Base-by-base conservation (phyloP, 768 basidiomycete species). In the Calvatia gigantea region DNA sequence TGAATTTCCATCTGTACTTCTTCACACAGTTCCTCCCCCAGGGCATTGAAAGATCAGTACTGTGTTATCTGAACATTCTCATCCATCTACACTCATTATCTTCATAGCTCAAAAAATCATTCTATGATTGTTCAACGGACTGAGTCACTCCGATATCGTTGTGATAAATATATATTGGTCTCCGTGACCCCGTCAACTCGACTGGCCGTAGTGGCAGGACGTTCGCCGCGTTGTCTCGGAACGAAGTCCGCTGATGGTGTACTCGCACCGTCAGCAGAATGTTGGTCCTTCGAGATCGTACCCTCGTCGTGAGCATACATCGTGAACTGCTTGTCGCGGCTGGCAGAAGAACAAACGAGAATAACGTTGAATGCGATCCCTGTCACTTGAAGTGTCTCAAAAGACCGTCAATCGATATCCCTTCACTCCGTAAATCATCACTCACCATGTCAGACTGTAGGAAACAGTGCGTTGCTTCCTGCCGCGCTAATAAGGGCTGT, bases 291-390 rank as follows among this genome's bases (percentile, higher is more conserved):
- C 2, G 25, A 11, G 8, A 12, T 42, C 41, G 41, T 12, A 17
- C 41, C 11, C 23, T 42, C 41, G 19, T 42, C 25, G 1, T 42
- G 41, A 21, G 48, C 54, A 28, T 41, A 56, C 17, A 42, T 14
- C 2, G 35, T 48, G 14, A 56, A 56, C 46, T 56, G 54, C 6
- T 49, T 35, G 23, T 56, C 54, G 4, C 54, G 54, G 8, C 54
- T 56, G 6, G 46, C 12, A 2, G 54, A 48, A 14, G 54, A 56
- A 2, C 47, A 47, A 15, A 56, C 46, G 15, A 56, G 54, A 23
- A 56, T 56, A 23, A 56, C 47, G 17, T 56, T 56, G 23, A 48
- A 56, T 19, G 54, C 54, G 19, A 56, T 56, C 6, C 54, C 54
- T 4, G 54, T 56, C 17, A 47, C 31, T 48, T 41, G 38, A 5